A percentile compares a stretch with the other conserved stretches of the same genome.
Conservation (phyloP, 2,329 filamentous ascomycete genomes). For the Atkinsonella texensis region DNA sequence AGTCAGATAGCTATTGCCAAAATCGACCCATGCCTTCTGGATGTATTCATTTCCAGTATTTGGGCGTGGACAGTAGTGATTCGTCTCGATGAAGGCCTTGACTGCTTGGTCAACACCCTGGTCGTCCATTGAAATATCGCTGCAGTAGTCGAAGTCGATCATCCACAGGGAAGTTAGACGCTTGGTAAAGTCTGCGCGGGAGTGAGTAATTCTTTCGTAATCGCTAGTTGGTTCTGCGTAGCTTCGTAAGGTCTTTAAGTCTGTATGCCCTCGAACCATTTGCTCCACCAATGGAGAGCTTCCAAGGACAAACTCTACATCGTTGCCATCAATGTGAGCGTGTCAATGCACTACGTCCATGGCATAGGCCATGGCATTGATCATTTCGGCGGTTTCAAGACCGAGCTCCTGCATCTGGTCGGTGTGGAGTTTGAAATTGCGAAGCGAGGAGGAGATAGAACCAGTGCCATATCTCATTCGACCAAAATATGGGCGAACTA, state of each 20-base stretch:
- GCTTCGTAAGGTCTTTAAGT: constrained; percentile 12
- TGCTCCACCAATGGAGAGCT: constrained; percentile 7
- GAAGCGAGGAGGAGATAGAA: constrained; percentile 24
- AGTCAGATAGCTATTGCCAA: too few species aligned
- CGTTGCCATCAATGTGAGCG: constrained; percentile 34
- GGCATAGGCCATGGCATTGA: constrained; percentile 33
- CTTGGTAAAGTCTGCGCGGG: too few species aligned
- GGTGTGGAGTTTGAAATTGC: constrained; percentile 36
- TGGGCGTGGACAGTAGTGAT: too few species aligned
- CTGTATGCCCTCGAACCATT: constrained; percentile 6
- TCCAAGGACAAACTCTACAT: constrained; percentile 43
- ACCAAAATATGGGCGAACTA: constrained; percentile 38
- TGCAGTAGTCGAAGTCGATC: constrained; percentile 34
- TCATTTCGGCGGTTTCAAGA: constrained; percentile 14
- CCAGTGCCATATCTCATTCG: constrained; percentile 10
- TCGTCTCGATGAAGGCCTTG: too few species aligned
- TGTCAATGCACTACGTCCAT: constrained; percentile 40
- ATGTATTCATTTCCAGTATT: too few species aligned
- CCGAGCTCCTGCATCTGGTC: constrained; percentile 35
- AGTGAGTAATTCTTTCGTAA: too few species aligned
- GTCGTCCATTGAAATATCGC: background rate
- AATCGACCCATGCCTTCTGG: too few species aligned
- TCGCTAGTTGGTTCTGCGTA: too few species aligned
- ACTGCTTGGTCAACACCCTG: too few species aligned
- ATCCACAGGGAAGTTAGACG: constrained; percentile 24